These are phyloP conservation scores for Trichophyton verrucosum DNA, from an alignment of 2,329 filamentous ascomycete species.

Conservation along the genomic window DNA sequence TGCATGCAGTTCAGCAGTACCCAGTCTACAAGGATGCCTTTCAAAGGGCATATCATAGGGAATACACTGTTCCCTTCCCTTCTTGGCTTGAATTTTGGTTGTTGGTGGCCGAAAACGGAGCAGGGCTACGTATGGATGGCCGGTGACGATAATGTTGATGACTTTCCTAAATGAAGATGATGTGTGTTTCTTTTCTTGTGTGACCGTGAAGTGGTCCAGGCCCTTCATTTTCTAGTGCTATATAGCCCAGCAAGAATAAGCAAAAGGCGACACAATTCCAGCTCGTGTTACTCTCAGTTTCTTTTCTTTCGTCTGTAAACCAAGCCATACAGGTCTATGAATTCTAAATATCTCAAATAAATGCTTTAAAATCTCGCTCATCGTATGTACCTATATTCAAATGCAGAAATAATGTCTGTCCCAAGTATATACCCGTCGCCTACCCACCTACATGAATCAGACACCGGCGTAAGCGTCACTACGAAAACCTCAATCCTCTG, in stretches of 20 bases:
- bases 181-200: background rate
- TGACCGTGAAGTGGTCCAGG: background rate
- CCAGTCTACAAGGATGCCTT: background rate
- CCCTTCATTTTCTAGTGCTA: background rate
- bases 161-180: background rate
- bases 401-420: background rate
- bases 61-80: background rate
- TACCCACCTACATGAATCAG: too few species aligned
- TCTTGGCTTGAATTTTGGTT: background rate
- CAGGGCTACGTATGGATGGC: background rate
- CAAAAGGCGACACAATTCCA: background rate
- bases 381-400: background rate
- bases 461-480: background rate
- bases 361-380: background rate
- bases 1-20: background rate
- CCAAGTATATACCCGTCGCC: background rate
- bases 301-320: too few species aligned
- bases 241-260: background rate
- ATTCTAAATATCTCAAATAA: background rate
- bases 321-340: too few species aligned
- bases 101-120: background rate
- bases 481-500: constrained; percentile 44
- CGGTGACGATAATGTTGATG: background rate
- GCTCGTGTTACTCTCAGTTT: background rate
- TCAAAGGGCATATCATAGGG: background rate